Evolutionary conservation across 2,329 filamentous ascomycete species (phyloP), one percentile per base, ranked within the genome.

Genomic region (Aspergillus aculeatus): DNA sequence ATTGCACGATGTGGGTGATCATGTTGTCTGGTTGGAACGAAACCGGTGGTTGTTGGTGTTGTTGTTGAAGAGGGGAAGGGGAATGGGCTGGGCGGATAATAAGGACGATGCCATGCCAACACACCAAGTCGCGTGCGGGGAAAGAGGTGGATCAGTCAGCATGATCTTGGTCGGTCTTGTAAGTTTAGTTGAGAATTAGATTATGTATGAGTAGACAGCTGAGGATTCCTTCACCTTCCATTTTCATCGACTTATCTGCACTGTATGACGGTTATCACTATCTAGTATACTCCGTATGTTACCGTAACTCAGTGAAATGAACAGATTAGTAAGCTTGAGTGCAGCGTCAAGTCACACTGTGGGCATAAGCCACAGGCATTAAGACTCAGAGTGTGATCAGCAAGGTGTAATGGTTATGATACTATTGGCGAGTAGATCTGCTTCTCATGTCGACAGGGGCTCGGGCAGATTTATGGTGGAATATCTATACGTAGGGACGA

Each of bases 1-100:
- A 87, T 21, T 89, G 77, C 2, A 90, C 87, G 54, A 90, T 82
- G 71, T 91, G 89, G 21, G 84, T 77, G 64, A 90, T 81, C 59
- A 58, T 61, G 5, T 35, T 57, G 54, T 10, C 21, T 24, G 12
- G 48, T 9, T 26, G 7, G 12, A 9, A 4, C 23, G 23, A 23
- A 23, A 23, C 23, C 4, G 23, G 23, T 23, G 23, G 23, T 9
- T 23, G 47, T 21, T 48, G n/a, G 7, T 26, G 24, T 29, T 29
- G 10, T 16, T 24, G 23, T 31, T 24, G 38, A 19, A 19, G 23
- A n/a, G 48, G 48, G 48, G 12, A 50, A n/a, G 48, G 48, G 48
- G 12, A 50, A 50, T 35, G 32, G 11, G 10, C 11, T 29, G 48
- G 5, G 12, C 14, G 24, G 26, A 21, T 19, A 24, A 35, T 32